Conservation (phyloP, 192 early-diverging fungal genomes). For the Lobosporangium transversale region DNA sequence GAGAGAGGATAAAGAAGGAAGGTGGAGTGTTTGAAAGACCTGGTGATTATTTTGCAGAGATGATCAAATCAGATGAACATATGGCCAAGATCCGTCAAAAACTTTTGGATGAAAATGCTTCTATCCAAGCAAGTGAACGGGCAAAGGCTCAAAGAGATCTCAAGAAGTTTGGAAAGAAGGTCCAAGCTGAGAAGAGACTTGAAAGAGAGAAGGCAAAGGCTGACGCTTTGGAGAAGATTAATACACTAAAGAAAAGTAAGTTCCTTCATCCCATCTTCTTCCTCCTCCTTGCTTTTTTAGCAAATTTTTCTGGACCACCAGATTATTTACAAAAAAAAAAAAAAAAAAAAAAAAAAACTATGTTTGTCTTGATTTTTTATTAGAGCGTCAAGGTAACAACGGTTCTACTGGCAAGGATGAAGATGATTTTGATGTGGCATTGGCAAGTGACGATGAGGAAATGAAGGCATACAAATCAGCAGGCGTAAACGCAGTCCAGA, state of each 20-base stretch:
- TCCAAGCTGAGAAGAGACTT: slow-evolving; percentile 90
- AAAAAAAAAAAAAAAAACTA: too few species aligned
- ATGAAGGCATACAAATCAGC: slow-evolving; percentile 36
- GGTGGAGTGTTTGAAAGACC: slow-evolving; percentile 86
- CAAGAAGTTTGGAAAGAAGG: slow-evolving; percentile 98
- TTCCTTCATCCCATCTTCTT: too few species aligned
- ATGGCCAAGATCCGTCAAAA: slow-evolving; percentile 91
- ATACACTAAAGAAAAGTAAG: slow-evolving; percentile 86
- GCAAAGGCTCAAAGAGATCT: slow-evolving; percentile 88
- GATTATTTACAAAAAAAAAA: too few species aligned
- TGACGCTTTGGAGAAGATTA: slow-evolving; percentile 92
- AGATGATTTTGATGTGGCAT: slow-evolving; percentile 79
- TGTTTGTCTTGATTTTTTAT: too few species aligned
- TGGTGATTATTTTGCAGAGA: slow-evolving; percentile 98
- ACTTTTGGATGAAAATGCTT: slow-evolving; percentile 84
- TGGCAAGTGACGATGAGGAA: slow-evolving; percentile 55
- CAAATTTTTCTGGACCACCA: too few species aligned
- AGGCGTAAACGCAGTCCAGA: slow-evolving; percentile 1
- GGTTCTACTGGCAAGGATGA: slow-evolving; percentile 55
- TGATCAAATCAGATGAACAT: slow-evolving; percentile 97
- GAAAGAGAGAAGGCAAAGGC: slow-evolving; percentile 90
- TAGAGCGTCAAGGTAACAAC: slow-evolving; percentile 66
- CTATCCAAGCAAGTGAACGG: slow-evolving; percentile 83
- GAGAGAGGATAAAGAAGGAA: slow-evolving; percentile 66
- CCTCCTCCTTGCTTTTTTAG: too few species aligned